Percentiles rank a stretch among this genome's conserved stretches.
These are phyloP conservation scores for Taphrina sp. DNA, from an alignment of 1,139 yeast genomes.

Conservation along the genomic window DNA sequence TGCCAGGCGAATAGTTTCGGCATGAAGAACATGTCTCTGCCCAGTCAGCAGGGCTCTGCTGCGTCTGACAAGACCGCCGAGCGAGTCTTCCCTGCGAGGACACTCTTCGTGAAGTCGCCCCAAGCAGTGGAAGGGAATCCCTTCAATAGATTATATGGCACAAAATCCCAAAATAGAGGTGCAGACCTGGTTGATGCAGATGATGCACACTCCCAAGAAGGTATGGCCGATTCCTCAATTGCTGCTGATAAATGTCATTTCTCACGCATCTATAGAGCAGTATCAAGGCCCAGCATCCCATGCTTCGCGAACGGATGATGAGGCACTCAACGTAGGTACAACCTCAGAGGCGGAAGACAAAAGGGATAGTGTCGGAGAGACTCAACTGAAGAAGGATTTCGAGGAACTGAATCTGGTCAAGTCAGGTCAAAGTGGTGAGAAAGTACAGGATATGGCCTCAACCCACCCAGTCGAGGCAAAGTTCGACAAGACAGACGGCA, in stretches of 20 bases:
- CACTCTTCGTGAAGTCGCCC: conserved; percentile 16
- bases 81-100: conserved; percentile 29
- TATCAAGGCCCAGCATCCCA: neutral
- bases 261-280: neutral
- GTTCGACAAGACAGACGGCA: conserved; percentile 1
- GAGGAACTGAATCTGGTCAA: conserved; percentile 10
- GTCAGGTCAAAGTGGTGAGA: conserved; percentile 7
- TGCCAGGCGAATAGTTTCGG: no score
- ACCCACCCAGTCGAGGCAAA: conserved; percentile 6
- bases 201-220: neutral
- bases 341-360: neutral
- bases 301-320: neutral
- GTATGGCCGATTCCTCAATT: neutral
- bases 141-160: conserved; percentile 12
- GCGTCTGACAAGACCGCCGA: conserved; percentile 13
- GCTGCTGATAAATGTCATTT: neutral
- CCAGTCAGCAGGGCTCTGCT: conserved; percentile 15
- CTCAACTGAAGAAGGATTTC: neutral
- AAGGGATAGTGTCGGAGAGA: neutral
- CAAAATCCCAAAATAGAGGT: neutral
- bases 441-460: conserved; percentile 13
- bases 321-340: neutral
- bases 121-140: conserved; percentile 1
- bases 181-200: neutral
- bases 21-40: no score